Percentiles rank a stretch among this genome's conserved stretches.
These are phyloP conservation scores for Exophiala alcalophila DNA, from an alignment of 2,329 filamentous ascomycete genomes.

Conservation along the genomic window DNA sequence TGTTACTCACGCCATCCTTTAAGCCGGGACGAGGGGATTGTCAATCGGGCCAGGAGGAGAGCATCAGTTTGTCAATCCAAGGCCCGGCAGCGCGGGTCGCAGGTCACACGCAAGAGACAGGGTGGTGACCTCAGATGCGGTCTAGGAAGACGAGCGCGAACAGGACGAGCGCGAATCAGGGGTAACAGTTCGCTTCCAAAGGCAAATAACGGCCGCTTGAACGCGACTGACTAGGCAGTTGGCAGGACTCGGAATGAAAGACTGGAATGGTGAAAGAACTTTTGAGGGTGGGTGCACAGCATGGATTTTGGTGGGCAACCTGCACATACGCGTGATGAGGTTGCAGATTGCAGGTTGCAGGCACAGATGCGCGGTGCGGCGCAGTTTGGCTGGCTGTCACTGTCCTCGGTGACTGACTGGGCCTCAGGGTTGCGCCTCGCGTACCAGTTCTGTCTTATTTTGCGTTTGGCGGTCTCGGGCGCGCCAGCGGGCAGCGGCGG, in stretches of 20 bases:
- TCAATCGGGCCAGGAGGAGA: conserved; percentile 26
- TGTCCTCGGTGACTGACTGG: too few relatives aligned
- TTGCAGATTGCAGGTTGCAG: not conserved
- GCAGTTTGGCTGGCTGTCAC: too few relatives aligned
- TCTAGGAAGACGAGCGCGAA: not conserved
- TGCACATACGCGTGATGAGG: conserved; percentile 1
- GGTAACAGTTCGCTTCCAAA: too few relatives aligned
- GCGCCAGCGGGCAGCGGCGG: too few relatives aligned
- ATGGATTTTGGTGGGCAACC: conserved; percentile 1
- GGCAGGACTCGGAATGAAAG: too few relatives aligned
- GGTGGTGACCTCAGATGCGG: conserved; percentile 4
- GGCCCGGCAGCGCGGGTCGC: conserved; percentile 17
- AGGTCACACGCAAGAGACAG: conserved; percentile 17
- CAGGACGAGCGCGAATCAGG: not conserved
- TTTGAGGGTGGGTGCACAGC: too few relatives aligned
- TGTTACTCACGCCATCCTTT: conserved; percentile 22
- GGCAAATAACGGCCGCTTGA: too few relatives aligned
- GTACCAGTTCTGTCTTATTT: too few relatives aligned
- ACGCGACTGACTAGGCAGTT: too few relatives aligned
- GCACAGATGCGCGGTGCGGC: conserved; percentile 7
- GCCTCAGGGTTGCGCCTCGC: too few relatives aligned
- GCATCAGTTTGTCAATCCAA: conserved; percentile 17
- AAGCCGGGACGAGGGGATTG: conserved; percentile 5
- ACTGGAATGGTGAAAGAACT: too few relatives aligned
- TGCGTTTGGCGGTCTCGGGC: too few relatives aligned